Evolutionary conservation across 768 basidiomycete species (phyloP).

Genomic region (Lyophyllum decastes): DNA sequence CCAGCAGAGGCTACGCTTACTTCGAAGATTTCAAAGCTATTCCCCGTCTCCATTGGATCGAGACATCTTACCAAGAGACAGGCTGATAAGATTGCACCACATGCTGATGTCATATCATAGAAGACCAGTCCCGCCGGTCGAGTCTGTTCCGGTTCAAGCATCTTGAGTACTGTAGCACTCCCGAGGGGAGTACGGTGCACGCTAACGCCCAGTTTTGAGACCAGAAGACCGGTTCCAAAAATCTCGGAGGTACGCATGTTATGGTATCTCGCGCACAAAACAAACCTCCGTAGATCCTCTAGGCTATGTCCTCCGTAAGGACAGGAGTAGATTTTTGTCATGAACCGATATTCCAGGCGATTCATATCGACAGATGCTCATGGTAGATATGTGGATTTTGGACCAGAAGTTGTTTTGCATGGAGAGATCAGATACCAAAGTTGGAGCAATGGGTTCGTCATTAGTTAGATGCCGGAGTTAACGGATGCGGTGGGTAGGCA

Average conservation of each 20-base stretch:
- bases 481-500: not conserved
- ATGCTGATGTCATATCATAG: not conserved
- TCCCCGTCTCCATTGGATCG: not conserved
- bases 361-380: not conserved
- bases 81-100: not conserved
- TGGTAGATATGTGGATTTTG: not conserved
- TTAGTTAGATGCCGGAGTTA: not conserved
- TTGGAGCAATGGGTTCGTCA: not conserved
- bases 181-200: no score
- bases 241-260: not conserved
- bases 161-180: no score
- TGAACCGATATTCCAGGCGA: not conserved
- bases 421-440: not conserved
- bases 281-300: slow-evolving; percentile 1
- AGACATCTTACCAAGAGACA: not conserved
- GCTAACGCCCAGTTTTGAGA: not conserved
- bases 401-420: not conserved
- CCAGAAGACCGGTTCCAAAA: not conserved
- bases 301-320: not conserved
- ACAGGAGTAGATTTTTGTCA: slow-evolving; percentile 12
- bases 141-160: no score
- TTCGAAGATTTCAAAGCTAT: not conserved
- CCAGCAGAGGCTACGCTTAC: not conserved
- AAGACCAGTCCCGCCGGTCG: not conserved
- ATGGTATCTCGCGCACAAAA: not conserved